Evolutionary conservation across 1,284 basidiomycete genomes (phyloP), one percentile per base, ranked within the genome.

Genomic region (Pseudozyma flocculosa): DNA sequence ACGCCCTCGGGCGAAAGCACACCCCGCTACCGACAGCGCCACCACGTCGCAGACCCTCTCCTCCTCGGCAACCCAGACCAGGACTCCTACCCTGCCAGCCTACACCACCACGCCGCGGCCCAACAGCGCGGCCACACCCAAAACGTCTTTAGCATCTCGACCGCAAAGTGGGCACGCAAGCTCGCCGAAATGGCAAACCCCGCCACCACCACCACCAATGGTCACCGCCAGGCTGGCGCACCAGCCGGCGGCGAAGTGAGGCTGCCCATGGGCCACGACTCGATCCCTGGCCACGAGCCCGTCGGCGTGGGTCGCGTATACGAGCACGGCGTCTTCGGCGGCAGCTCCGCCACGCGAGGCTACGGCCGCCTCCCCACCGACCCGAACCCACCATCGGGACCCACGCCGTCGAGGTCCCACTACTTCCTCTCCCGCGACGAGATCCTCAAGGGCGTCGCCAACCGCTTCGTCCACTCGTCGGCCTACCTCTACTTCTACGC

Each of bases 401-500:
- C 50, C 3, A 42, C 46, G 22, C 62, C 61, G 1, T 53, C 50
- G 2, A 60, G 68, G 2, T 57, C 70, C 15, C 70, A 72, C 54
- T 74, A 76, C 59, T 54, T 54, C n/a, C 47, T 78, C 4, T 63
- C 70, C 8, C 56, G 71, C 3, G 54, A 67, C 32, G 75, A 78
- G 43, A 61, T 76, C 43, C 55, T 78, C 42, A 76, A 76, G 51
- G 75, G 75, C 26, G 62, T 75, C 15, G 75, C 75, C 4, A 78
- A 78, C 39, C 55, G 75, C 1, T 78, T 78, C 40, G 75, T 78
- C 14, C 75, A 78, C 46, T 74, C 72, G 5, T 59, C 60, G 21
- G 68, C 71, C 5, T 78, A 78, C 37, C 61, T 78, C 32, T 78
- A 70, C 52, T 68, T 78, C 45, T 78, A 78, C 50, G 73, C 61